Evolutionary conservation across 331 rosid genomes (phyloP), one percentile per base, ranked within the genome.

Genomic region (Dryas integrifolia): DNA sequence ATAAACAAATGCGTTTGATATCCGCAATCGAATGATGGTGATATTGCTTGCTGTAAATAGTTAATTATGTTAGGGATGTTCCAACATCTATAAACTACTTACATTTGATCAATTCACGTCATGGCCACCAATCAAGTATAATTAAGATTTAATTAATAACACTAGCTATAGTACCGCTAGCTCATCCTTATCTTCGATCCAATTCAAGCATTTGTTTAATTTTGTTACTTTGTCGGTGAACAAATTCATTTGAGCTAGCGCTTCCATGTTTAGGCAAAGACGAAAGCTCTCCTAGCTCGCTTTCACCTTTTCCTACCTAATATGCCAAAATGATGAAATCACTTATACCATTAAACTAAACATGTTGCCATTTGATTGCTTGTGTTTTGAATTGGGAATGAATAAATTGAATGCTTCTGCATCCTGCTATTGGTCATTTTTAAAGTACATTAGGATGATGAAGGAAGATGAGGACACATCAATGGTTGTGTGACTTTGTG

Each of bases 381-480:
- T 49, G 66, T 68, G 2, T 53, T 68, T 47, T n/a, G 49, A 55
- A 65, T 38, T 15, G 39, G 10, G 3, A 50, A 47, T 30, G 30
- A 6, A 45, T 30, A 66, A 38, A 38, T 55, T 52, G 39, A 18
- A 16, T 11, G 49, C 11, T 40, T 53, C 14, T 44, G 52, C 13
- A 5, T 13, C 24, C n/a, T 55, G 16, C 63, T 11, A 3, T 13
- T 30, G 6, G 16, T 58, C 2, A 52, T 53, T 40, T 57, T 70
- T 43, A 13, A 24, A 57, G 55, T 44, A 18, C 63, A 63, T 46
- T 46, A 51, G 44, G 40, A 75, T 71, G 69, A 81, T 67, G 84
- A 62, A 72, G 84, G 47, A 50, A 58, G 77, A 64, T 26, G 72
- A 46, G 58, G 13, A 69, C 69, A 55, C 76, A 76, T 74, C 3